These are phyloP conservation scores for Phyllostachys edulis DNA, from an alignment of 176 grass and related monocot species.

Conservation along the genomic window DNA sequence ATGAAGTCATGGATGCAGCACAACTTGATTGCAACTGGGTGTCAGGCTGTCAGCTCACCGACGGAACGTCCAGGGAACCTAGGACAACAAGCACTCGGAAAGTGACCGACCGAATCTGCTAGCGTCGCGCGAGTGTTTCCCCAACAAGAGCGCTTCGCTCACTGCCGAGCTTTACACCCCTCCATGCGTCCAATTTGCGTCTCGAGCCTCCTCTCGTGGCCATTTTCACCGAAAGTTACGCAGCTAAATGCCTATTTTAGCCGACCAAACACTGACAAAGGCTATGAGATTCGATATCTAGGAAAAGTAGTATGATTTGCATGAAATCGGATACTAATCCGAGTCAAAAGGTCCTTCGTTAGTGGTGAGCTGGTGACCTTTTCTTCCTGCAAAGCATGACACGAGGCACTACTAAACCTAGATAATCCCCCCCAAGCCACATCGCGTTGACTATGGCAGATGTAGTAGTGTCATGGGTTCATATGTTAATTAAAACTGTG, in stretches of 20 bases:
- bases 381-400: not conserved
- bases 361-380: not conserved
- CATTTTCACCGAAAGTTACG: constrained; percentile 5
- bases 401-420: not conserved
- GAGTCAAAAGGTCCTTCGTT: not conserved
- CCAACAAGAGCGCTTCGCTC: constrained; percentile 11
- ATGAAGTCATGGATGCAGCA: not conserved
- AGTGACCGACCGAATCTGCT: not conserved
- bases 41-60: not conserved
- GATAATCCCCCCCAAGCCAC: not conserved
- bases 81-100: not conserved
- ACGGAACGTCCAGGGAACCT: not conserved
- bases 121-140: not conserved
- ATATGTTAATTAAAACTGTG: too few species aligned
- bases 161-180: not conserved
- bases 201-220: not conserved
- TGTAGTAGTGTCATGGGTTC: not conserved
- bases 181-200: not conserved
- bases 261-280: not conserved
- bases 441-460: not conserved
- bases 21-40: not conserved
- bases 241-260: not conserved
- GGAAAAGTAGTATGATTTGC: not conserved
- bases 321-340: not conserved
- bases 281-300: not conserved